Base-by-base conservation (phyloP, 2,329 filamentous ascomycete species). In the Nemania abortiva region DNA sequence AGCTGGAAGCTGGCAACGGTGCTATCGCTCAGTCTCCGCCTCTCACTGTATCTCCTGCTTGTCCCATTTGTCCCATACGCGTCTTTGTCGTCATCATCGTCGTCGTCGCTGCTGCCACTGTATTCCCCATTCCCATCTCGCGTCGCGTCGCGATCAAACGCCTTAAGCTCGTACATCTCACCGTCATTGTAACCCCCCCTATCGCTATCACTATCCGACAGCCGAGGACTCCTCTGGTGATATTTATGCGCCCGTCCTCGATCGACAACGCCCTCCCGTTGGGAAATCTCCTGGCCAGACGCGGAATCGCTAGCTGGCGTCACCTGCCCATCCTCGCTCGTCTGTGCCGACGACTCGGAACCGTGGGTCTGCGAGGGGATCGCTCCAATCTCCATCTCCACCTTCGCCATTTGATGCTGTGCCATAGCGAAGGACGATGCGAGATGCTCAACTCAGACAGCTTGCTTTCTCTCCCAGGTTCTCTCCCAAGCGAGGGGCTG, bases 1-100 rank as follows among this genome's bases (percentile, higher is more conserved):
- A 74, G 72, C 58, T 78, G 75, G 50, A 72, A 73, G 69, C 70
- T 75, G 18, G 72, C 69, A 15, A 61, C 68, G 20, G 67, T 74
- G 60, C 74, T 74, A 18, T 65, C 63, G 61, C 68, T 73, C 49
- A 10, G 58, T 37, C 42, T 67, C n/a, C n/a, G n/a, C 58, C 56
- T 74, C 66, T 24, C 74, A 27, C 10, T 55, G 9, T 55, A 31
- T 4, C 6, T n/a, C 1, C 9, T 61, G 62, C 39, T 74, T 29
- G 31, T 56, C 29, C 52, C 53, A 7, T 18, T 6, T 15, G 70
- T 53, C 27, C 57, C 47, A 24, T 31, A 20, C 18, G 68, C 57
- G 11, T 54, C 52, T 18, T 75, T 72, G 29, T 64, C 68, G 9
- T 61, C 68, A 11, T 39, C 52, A 10, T 39, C 50, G 20, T 47